These are phyloP conservation scores for Trichosporon inkin DNA, from an alignment of 1,284 basidiomycete genomes.

Conservation along the genomic window DNA sequence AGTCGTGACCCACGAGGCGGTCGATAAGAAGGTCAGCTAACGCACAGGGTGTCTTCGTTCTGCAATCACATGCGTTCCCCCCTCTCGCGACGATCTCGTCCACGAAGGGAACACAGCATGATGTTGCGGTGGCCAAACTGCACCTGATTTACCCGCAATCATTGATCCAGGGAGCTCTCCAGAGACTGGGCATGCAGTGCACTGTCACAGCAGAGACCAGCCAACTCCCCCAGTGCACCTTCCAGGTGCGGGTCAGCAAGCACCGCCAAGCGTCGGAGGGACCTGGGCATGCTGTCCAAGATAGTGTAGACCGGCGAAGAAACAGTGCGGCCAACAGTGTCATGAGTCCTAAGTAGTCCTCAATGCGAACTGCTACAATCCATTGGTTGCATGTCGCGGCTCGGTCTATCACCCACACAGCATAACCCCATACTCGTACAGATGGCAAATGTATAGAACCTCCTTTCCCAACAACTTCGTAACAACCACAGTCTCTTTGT, in stretches of 20 bases:
- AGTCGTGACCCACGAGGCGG: too few species aligned
- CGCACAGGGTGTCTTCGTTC: slow-evolving; percentile 78
- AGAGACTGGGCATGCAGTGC: slow-evolving; percentile 68
- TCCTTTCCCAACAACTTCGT: background rate
- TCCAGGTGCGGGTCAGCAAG: slow-evolving; percentile 39
- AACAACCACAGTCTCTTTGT: slow-evolving; percentile 1
- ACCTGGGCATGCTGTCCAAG: background rate
- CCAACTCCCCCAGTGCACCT: slow-evolving; percentile 70
- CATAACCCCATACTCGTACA: slow-evolving; percentile 5
- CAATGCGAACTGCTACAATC: background rate
- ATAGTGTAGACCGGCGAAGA: background rate
- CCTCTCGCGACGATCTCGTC: slow-evolving; percentile 72
- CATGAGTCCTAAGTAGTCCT: background rate
- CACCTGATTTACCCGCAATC: slow-evolving; percentile 75
- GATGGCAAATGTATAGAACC: slow-evolving; percentile 5
- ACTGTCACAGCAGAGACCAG: slow-evolving; percentile 71
- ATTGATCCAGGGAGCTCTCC: slow-evolving; percentile 74
- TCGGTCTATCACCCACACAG: slow-evolving; percentile 7
- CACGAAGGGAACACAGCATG: slow-evolving; percentile 63
- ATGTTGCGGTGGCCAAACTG: slow-evolving; percentile 68
- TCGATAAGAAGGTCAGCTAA: background rate
- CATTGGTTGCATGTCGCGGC: background rate
- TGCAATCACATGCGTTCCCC: slow-evolving; percentile 86
- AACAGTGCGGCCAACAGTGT: background rate
- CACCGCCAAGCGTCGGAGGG: slow-evolving; percentile 12